These are phyloP conservation scores for Corylus heterophylla DNA, from an alignment of 306 rosid species.

Conservation along the genomic window DNA sequence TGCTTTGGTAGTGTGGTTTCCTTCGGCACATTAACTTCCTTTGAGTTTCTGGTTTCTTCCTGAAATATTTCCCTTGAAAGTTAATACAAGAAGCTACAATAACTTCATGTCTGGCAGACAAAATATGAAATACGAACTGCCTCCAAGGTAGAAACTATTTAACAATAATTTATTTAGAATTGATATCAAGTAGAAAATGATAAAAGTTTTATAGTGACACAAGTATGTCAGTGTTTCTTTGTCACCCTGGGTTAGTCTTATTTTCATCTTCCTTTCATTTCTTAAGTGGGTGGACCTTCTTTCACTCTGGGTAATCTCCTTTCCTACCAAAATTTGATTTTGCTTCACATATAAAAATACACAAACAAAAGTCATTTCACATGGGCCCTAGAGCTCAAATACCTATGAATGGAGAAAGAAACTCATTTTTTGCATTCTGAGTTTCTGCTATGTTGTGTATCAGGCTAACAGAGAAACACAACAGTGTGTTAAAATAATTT, in stretches of 20 bases:
- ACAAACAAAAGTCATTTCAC: not conserved
- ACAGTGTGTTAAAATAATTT: not conserved
- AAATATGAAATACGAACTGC: constrained; percentile 17
- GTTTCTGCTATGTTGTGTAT: not conserved
- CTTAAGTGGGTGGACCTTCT: not conserved
- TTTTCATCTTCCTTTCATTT: not conserved
- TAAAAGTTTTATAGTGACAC: constrained; percentile 8
- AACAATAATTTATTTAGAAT: not conserved
- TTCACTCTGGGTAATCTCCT: not conserved
- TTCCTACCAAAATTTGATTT: not conserved
- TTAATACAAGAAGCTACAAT: constrained; percentile 20
- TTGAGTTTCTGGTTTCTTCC: constrained; percentile 43
- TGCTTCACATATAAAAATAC: not conserved
- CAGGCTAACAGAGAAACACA: not conserved
- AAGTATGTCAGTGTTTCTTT: not conserved
- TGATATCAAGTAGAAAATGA: constrained; percentile 15
- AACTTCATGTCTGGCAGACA: constrained; percentile 5
- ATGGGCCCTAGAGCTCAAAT: not conserved
- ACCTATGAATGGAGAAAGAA: not conserved
- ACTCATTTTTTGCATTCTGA: not conserved
- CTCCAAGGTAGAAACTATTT: not conserved
- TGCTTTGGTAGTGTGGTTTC: constrained; percentile 42
- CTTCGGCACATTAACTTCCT: constrained; percentile 38
- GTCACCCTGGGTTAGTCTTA: not conserved
- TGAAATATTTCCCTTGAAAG: constrained; percentile 36